Evolutionary conservation across 768 basidiomycete genomes (phyloP).

Genomic region (Clitopilus passeckerianus): DNA sequence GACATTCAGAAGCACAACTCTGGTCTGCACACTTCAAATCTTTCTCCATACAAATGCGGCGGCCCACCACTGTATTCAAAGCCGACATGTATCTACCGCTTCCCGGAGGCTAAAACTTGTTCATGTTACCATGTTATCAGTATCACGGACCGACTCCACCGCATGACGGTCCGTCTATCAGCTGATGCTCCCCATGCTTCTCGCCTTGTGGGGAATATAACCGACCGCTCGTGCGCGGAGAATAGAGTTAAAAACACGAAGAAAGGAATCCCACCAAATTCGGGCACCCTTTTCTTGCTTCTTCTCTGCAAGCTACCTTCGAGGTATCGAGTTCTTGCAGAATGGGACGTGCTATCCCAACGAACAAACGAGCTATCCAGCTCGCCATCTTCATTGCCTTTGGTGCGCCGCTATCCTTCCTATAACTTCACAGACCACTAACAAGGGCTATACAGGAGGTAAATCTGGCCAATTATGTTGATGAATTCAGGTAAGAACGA

Average conservation of each 20-base stretch:
- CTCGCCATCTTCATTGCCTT: constrained; percentile 72
- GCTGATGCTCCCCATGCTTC: constrained; percentile 9
- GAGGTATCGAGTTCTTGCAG: constrained; percentile 2
- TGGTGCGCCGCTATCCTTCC: constrained; percentile 34
- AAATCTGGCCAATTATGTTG: not conserved
- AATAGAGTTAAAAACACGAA: constrained; percentile 9
- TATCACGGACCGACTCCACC: constrained; percentile 11
- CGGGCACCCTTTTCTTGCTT: constrained; percentile 3
- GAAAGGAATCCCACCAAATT: not conserved
- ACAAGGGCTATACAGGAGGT: not conserved
- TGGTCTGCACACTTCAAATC: too few relatives aligned
- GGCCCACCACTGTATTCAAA: too few relatives aligned
- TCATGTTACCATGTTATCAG: not conserved
- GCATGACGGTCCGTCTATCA: constrained; percentile 6
- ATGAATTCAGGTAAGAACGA: not conserved
- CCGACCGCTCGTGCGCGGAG: not conserved
- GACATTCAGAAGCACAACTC: too few relatives aligned
- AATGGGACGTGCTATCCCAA: constrained; percentile 44
- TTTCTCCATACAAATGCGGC: too few relatives aligned
- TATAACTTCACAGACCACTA: not conserved
- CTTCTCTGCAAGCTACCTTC: constrained; percentile 15
- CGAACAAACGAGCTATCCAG: constrained; percentile 58
- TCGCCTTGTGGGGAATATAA: constrained; percentile 3
- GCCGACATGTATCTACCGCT: too few relatives aligned
- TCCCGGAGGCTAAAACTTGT: too few relatives aligned